These are phyloP conservation scores for Lactifluus hygrophoroides DNA, from an alignment of 768 basidiomycete species.

Conservation along the genomic window DNA sequence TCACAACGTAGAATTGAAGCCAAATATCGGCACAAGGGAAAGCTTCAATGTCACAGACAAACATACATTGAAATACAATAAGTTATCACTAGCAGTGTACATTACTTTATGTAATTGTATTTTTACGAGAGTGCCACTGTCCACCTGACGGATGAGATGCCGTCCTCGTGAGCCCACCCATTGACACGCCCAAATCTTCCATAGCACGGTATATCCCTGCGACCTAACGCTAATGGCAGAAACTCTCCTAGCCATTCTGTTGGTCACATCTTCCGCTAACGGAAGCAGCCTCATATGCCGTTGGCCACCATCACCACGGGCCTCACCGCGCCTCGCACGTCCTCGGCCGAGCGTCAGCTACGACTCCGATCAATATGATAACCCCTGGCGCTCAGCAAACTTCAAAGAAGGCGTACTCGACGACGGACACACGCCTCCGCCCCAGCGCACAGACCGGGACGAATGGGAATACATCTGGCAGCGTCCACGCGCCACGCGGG, in stretches of 20 bases:
- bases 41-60: too few species aligned
- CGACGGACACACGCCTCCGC: constrained; percentile 21
- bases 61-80: too few species aligned
- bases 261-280: constrained; percentile 79
- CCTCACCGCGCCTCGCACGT: constrained; percentile 62
- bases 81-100: too few species aligned
- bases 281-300: constrained; percentile 72
- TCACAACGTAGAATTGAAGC: too few species aligned
- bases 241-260: constrained; percentile 68
- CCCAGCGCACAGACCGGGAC: constrained; percentile 22
- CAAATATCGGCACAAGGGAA: too few species aligned
- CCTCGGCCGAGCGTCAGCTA: constrained; percentile 44
- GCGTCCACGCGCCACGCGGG: constrained; percentile 39
- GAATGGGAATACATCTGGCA: constrained; percentile 56
- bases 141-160: too few species aligned
- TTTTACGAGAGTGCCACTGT: too few species aligned
- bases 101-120: too few species aligned
- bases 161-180: too few species aligned
- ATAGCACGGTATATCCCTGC: background rate
- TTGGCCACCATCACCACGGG: constrained; percentile 70
- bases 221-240: constrained; percentile 47
- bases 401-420: constrained; percentile 31
- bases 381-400: constrained; percentile 64
- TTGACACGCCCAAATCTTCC: too few species aligned
- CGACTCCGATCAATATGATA: constrained; percentile 51